phyloP scores from a whole-genome alignment of 2,329 filamentous ascomycete species.

The Pseudocercospora fijiensis region DNA sequence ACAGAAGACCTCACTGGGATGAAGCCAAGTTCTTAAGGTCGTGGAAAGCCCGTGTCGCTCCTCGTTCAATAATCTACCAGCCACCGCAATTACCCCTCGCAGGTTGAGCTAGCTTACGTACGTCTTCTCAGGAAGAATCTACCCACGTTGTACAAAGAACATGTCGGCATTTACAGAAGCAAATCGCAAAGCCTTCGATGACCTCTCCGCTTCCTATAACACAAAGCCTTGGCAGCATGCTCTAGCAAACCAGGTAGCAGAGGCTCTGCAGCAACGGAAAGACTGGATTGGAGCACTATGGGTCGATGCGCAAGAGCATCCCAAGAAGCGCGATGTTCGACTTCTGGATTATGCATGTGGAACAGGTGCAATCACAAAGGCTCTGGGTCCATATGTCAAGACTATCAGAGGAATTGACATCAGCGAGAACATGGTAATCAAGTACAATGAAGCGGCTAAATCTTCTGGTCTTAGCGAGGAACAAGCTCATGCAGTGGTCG shows the following conservation, averaged over 20 bases:
- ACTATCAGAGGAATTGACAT: conserved; percentile 37
- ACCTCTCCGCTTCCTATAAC: conserved; percentile 36
- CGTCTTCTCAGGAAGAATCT: neutral
- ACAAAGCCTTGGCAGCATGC: conserved; percentile 36
- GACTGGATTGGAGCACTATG: conserved; percentile 36
- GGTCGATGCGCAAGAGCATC: conserved; percentile 15
- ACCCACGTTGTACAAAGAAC: conserved; percentile 3
- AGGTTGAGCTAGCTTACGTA: neutral
- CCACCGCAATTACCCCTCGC: neutral
- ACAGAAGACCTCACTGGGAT: neutral
- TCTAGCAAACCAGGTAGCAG: conserved; percentile 33
- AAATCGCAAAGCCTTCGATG: conserved; percentile 38
- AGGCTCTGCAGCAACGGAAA: conserved; percentile 30
- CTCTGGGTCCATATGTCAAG: conserved; percentile 34
- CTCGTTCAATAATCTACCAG: neutral
- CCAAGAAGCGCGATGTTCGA: conserved; percentile 21
- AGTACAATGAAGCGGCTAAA: conserved; percentile 34
- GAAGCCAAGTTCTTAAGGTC: neutral
- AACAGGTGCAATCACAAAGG: conserved; percentile 37
- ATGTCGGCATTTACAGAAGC: conserved; percentile 39
- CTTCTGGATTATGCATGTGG: conserved; percentile 40
- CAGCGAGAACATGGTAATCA: conserved; percentile 35
- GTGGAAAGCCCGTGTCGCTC: neutral
- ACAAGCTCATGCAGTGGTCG: conserved; percentile 34
- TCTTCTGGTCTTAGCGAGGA: conserved; percentile 28